A percentile compares a stretch with the other conserved stretches of the same genome.
Evolutionary conservation across 179 eudicot genomes (phyloP).

Genomic region (Actinidia chinensis): DNA sequence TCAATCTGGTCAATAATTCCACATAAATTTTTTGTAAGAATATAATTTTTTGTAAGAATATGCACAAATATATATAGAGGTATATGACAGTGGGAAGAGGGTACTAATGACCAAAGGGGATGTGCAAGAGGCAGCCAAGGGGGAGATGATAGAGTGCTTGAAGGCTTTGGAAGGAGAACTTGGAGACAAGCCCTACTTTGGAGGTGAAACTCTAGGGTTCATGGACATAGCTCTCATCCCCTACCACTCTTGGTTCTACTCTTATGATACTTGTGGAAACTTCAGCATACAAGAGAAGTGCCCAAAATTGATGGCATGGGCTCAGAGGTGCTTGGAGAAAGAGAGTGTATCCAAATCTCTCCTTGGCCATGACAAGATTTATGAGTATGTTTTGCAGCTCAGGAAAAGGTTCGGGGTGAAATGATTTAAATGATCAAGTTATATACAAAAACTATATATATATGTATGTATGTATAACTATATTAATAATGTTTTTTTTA

Average conservation of each 20-base stretch:
- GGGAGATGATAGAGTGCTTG: slow-evolving; percentile 1
- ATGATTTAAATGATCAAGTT: background rate
- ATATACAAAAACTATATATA: too few species aligned
- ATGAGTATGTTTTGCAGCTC: background rate
- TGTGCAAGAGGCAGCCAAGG: background rate
- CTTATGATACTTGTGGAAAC: slow-evolving; percentile 6
- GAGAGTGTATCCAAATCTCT: slow-evolving; percentile 1
- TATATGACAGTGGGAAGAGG: background rate
- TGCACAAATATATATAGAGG: background rate
- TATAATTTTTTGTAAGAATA: too few species aligned
- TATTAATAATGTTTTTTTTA: too few species aligned
- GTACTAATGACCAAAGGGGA: background rate
- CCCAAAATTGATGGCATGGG: background rate
- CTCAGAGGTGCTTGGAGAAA: background rate
- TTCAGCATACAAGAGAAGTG: background rate
- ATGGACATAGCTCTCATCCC: background rate
- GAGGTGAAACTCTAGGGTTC: background rate
- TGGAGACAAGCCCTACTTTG: slow-evolving; percentile 3
- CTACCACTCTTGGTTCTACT: background rate
- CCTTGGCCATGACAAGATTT: background rate
- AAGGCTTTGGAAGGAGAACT: slow-evolving; percentile 1
- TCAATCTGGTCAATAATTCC: too few species aligned
- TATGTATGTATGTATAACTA: too few species aligned
- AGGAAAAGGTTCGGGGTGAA: background rate
- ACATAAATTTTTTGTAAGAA: too few species aligned